A percentile compares a stretch with the other conserved stretches of the same genome.
Evolutionary conservation across 2,329 filamentous ascomycete genomes (phyloP).

Genomic region (Fusarium verrucosum): DNA sequence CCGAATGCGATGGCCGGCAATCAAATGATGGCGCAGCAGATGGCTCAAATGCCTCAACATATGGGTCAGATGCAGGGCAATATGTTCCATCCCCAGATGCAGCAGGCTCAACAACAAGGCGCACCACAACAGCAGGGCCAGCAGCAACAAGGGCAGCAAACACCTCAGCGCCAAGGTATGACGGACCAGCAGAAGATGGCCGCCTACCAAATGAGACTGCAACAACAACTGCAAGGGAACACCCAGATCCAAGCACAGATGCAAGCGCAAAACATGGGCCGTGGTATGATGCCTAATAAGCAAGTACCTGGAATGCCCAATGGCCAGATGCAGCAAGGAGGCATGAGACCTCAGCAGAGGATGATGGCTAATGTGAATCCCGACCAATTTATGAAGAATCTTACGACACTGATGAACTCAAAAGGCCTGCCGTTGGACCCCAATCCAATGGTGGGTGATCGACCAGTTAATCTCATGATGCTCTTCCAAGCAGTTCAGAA

Average conservation of each 20-base stretch:
- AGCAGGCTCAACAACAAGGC: conserved; percentile 58
- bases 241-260: conserved; percentile 63
- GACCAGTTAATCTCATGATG: conserved; percentile 76
- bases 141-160: conserved; percentile 49
- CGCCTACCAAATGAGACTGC: conserved; percentile 83
- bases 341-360: conserved; percentile 61
- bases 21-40: conserved; percentile 66
- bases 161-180: conserved; percentile 43
- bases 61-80: conserved; percentile 59
- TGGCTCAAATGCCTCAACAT: conserved; percentile 58
- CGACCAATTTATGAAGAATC: conserved; percentile 78
- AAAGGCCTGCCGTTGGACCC: conserved; percentile 78
- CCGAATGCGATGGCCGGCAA: conserved; percentile 61
- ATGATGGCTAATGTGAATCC: conserved; percentile 60
- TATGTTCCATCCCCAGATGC: conserved; percentile 54
- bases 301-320: conserved; percentile 61
- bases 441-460: conserved; percentile 77
- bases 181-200: conserved; percentile 78
- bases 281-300: conserved; percentile 64
- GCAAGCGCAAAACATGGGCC: conserved; percentile 57
- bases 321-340: conserved; percentile 63
- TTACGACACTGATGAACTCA: conserved; percentile 80
- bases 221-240: conserved; percentile 73
- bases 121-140: conserved; percentile 53
- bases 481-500: conserved; percentile 79